Evolutionary conservation across 2,329 filamentous ascomycete genomes (phyloP), one percentile per base, ranked within the genome.

Genomic region (Cercospora sojina): DNA sequence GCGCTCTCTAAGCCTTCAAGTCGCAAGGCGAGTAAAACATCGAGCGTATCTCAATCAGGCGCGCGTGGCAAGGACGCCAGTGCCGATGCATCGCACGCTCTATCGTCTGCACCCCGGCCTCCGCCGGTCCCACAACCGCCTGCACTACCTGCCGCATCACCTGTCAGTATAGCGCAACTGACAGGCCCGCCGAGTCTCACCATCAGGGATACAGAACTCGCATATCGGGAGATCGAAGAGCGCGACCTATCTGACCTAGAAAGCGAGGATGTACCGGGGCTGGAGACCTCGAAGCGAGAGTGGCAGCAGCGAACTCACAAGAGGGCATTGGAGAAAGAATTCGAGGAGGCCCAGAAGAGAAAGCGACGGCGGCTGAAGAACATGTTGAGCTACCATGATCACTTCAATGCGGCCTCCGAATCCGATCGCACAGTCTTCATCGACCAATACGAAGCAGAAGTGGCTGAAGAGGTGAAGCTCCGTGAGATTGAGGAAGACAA

Each of bases 401-500:
- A 89, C 62, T 86, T 97, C 59, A 83, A 84, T 63, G 83, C 83
- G 51, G 91, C 94, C 74, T 87, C 90, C 59, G 85, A 88, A 59
- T 84, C 87, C 18, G 92, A 92, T 43, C 91, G 91, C 74, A 85
- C 89, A 62, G 88, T 91, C 32, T 97, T 91, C 77, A 87, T 91
- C 66, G 85, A 90, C 13, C 83, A 89, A 55, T 89, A 95, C 77
- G 93, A 93, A 75, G 87, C 91, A 18, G 89, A 91, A 47, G 94
- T 95, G 1, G 86, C 94, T 67, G 87, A 91, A 62, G 90, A 97
- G 73, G 94, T 98, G 2, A 91, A 95, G 71, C 90, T 93, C 68
- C 92, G 92, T 71, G 94, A 97, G 78, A 85, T 97, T 7, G 90
- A 91, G 67, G 93, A 94, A 68, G 95, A 99, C 79, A 99, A 99